Evolutionary conservation across 1,139 yeast species (phyloP).

Genomic region (Saccharomyces uvarum): DNA sequence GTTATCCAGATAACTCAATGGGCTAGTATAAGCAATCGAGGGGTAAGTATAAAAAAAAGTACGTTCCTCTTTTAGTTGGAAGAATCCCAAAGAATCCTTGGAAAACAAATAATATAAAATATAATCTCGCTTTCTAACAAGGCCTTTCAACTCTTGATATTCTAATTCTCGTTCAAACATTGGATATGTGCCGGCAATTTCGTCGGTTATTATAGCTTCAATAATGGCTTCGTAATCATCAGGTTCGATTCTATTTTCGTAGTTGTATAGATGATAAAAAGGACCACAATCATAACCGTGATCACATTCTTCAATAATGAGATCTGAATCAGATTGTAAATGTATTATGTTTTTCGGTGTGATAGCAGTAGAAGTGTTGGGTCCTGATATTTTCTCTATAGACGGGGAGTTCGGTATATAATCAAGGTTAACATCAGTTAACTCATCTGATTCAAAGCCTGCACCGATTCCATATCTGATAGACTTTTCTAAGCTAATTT

Average conservation of each 20-base stretch:
- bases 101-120: conserved; percentile 22
- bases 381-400: neutral
- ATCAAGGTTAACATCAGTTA: neutral
- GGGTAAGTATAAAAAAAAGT: conserved; percentile 17
- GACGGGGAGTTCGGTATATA: neutral
- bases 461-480: neutral
- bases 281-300: conserved; percentile 8
- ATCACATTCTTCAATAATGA: neutral
- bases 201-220: conserved; percentile 16
- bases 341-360: neutral
- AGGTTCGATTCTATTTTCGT: conserved; percentile 17
- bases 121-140: conserved; percentile 15
- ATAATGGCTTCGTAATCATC: conserved; percentile 20
- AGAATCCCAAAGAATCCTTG: conserved; percentile 23
- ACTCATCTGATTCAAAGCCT: neutral
- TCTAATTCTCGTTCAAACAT: conserved; percentile 24
- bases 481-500: neutral
- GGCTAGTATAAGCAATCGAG: conserved; percentile 10
- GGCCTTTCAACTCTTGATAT: conserved; percentile 14
- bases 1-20: conserved; percentile 7
- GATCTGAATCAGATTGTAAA: neutral
- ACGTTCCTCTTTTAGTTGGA: conserved; percentile 18
- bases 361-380: neutral
- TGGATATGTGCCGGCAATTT: conserved; percentile 11
- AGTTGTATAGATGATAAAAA: conserved; percentile 16